Percentiles rank a stretch among this genome's conserved stretches.
phyloP scores from a whole-genome alignment of 176 grass and related monocot species.

The Pharus latifolius region DNA sequence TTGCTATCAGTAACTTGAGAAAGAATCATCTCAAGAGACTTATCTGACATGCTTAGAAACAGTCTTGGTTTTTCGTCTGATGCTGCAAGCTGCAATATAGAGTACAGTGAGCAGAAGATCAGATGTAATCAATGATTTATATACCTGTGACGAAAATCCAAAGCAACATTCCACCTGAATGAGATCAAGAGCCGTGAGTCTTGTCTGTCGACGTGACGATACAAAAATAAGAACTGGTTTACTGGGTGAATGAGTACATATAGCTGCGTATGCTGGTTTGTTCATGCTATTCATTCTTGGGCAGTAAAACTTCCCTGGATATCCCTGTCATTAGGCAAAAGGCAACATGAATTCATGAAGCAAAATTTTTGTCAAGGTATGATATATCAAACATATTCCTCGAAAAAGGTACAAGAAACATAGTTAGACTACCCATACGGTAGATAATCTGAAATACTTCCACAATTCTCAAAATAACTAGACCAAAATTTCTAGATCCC shows the following conservation, averaged over 20 bases:
- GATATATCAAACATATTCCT: conserved; percentile 13
- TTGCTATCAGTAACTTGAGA: conserved; percentile 90
- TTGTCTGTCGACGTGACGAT: conserved; percentile 90
- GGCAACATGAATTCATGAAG: conserved; percentile 16
- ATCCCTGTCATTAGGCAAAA: conserved; percentile 56
- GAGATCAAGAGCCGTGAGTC: conserved; percentile 96
- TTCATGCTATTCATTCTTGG: conserved; percentile 99
- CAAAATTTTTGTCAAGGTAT: conserved; percentile 4
- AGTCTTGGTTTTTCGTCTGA: conserved; percentile 96
- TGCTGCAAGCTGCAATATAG: conserved; percentile 58
- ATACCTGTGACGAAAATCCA: conserved; percentile 9
- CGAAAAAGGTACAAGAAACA: background rate
- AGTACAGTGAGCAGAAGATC: conserved; percentile 18
- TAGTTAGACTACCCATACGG: background rate
- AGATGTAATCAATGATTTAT: background rate
- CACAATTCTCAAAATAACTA: background rate
- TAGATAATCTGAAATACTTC: background rate
- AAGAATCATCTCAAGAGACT: conserved; percentile 82
- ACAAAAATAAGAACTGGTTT: conserved; percentile 99
- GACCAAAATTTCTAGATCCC: background rate
- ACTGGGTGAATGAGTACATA: conserved; percentile 91
- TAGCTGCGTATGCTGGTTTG: conserved; percentile 96
- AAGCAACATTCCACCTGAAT: conserved; percentile 67
- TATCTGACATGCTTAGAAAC: conserved; percentile 78
- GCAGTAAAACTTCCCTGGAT: conserved; percentile 97